These are phyloP conservation scores for Russula sp. DNA, from an alignment of 768 basidiomycete genomes.

Conservation along the genomic window DNA sequence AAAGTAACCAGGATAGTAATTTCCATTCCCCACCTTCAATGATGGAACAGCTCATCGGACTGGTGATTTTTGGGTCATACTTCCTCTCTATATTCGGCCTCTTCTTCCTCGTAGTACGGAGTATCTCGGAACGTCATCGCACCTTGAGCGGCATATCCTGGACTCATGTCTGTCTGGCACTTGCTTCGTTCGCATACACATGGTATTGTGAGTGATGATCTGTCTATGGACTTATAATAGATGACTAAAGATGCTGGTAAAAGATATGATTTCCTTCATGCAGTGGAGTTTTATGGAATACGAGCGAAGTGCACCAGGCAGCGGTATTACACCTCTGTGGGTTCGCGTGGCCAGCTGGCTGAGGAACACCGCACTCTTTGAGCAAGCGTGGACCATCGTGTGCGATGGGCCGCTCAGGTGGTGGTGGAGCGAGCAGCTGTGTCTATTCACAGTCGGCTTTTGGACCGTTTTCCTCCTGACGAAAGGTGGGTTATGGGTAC, in stretches of 20 bases:
- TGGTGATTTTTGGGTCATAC: slow-evolving; percentile 31
- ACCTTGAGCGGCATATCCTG: neutral
- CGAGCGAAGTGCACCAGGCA: slow-evolving; percentile 24
- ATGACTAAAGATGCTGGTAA: neutral
- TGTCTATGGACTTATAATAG: neutral
- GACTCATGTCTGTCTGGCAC: slow-evolving; percentile 31
- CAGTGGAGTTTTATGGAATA: slow-evolving; percentile 52
- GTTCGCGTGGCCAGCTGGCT: slow-evolving; percentile 48
- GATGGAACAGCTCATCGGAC: slow-evolving; percentile 17
- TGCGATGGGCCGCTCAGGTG: slow-evolving; percentile 39
- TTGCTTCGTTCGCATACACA: slow-evolving; percentile 36
- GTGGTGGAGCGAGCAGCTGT: slow-evolving; percentile 69
- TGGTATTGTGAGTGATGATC: slow-evolving; percentile 41
- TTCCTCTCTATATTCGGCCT: slow-evolving; percentile 29
- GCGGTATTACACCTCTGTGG: slow-evolving; percentile 15
- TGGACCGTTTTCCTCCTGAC: slow-evolving; percentile 46
- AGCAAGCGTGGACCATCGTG: slow-evolving; percentile 46
- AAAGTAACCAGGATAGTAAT: too few relatives aligned
- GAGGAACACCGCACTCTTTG: slow-evolving; percentile 45
- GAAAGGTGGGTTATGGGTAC: slow-evolving; percentile 45
- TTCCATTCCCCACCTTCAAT: too few relatives aligned
- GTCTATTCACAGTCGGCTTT: slow-evolving; percentile 49
- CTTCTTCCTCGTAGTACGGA: slow-evolving; percentile 26
- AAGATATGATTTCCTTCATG: slow-evolving; percentile 44
- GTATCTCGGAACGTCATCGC: slow-evolving; percentile 11